Base-by-base conservation (phyloP, 768 basidiomycete genomes). In the Suillus subluteus region DNA sequence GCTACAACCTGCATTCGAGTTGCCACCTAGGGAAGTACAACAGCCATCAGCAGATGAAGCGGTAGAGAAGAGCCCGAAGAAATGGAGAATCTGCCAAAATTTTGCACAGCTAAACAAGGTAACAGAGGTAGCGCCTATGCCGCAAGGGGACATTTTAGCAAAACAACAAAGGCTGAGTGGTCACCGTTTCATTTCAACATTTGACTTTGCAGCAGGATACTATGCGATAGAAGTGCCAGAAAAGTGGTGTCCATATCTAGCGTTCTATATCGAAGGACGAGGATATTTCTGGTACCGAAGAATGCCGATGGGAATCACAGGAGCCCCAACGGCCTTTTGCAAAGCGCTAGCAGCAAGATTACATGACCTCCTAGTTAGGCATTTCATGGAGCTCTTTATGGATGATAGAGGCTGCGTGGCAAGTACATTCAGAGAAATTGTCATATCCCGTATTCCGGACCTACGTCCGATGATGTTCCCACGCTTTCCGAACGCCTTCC, bases 241-340 rank as follows among this genome's bases (percentile, higher is more conserved):
- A 32, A 66, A 69, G 1, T 50, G 58, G 4, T 2, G 54, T 13
- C 73, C 70, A 4, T 77, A 74, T 37, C 54, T 69, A 1, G 65
- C 65, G 0, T 78, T 78, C 65, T 73, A 71, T n/a, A 66, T 74
- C 0, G 67, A 68, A 48, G 76, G 73, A 1, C 46, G 67, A 12
- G 76, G 76, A 1, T 74, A 69, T 62, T 72, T 69, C 52, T 48
- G 62, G 16, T 74, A 70, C 32, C 23, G 54, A 0, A 26, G 71
- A 0, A 73, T 78, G 72, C 73, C 72, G 0, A 70, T 75, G 58
- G 76, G 74, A 0, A 66, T 73, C 1, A 75, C 72, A 6, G 74
- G 74, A 41, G 40, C 15, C 1, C 40, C 40, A 2, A 41, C 40
- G 16, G 40, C 15, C 0, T 41, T 41, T 6, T 41, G 63, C 1